Evolutionary conservation across 305 asterid species (phyloP).

Genomic region (Fraxinus xanthoxyloides): DNA sequence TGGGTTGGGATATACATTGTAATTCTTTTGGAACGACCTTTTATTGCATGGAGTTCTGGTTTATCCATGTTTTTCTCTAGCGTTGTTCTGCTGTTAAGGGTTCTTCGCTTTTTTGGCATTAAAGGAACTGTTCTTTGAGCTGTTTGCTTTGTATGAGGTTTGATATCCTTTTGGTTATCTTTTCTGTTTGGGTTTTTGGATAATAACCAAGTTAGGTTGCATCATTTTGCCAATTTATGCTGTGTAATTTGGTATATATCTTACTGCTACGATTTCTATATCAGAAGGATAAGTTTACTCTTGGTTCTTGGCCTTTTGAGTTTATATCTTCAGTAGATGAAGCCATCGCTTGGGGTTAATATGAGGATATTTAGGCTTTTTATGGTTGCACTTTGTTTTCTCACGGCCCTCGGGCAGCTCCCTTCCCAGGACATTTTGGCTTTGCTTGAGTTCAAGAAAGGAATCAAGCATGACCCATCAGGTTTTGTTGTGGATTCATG

Average conservation of each 20-base stretch:
- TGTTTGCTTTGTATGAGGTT: constrained; percentile 7
- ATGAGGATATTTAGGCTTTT: constrained; percentile 65
- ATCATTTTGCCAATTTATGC: constrained; percentile 19
- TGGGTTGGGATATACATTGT: neutral
- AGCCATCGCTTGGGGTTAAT: constrained; percentile 24
- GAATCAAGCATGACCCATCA: constrained; percentile 82
- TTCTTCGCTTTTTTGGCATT: constrained; percentile 3
- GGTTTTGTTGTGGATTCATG: constrained; percentile 83
- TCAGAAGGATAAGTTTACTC: constrained; percentile 8
- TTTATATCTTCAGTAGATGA: neutral
- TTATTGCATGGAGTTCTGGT: neutral
- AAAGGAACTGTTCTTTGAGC: neutral
- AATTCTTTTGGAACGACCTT: neutral
- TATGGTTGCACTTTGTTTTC: constrained; percentile 42
- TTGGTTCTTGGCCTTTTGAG: constrained; percentile 7
- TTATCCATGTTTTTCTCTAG: neutral
- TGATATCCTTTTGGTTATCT: constrained; percentile 12
- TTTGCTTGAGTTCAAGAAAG: constrained; percentile 85
- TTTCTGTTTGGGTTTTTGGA: constrained; percentile 15
- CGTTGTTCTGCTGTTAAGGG: constrained; percentile 16
- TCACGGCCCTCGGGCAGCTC: constrained; percentile 67
- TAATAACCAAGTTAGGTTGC: constrained; percentile 11
- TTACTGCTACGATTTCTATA: constrained; percentile 13
- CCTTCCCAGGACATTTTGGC: constrained; percentile 86
- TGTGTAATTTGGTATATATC: constrained; percentile 21